These are phyloP conservation scores for Pseudogymnoascus sp. DNA, from an alignment of 2,329 filamentous ascomycete genomes.

Conservation along the genomic window DNA sequence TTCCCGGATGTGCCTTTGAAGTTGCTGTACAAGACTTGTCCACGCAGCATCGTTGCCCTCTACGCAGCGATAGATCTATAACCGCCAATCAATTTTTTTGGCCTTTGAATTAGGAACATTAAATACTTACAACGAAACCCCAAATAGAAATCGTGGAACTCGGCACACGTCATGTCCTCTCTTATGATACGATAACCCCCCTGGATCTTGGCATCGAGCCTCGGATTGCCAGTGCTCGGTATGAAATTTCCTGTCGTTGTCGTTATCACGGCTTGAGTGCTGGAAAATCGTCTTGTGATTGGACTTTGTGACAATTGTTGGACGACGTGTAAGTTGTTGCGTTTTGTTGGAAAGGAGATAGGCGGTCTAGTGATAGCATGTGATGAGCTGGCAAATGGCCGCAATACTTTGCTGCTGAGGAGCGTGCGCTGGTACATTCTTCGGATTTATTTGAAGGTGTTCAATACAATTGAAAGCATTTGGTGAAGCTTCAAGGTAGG, in stretches of 20 bases:
- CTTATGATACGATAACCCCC: background rate
- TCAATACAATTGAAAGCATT: background rate
- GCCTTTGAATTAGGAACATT: background rate
- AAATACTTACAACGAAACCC: background rate
- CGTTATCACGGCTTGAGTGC: background rate
- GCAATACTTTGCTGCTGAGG: background rate
- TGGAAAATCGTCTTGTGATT: background rate
- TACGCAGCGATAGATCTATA: background rate
- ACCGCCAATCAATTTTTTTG: background rate
- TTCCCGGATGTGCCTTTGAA: background rate
- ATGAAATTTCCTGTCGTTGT: background rate
- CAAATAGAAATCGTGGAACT: background rate
- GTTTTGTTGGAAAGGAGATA: background rate
- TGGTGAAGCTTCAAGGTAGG: background rate
- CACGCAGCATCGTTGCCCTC: slow-evolving; percentile 3
- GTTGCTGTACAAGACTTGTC: background rate
- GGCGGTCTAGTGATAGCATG: background rate
- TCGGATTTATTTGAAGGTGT: background rate
- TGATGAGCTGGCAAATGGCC: background rate
- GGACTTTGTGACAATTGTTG: background rate
- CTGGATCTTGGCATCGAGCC: background rate
- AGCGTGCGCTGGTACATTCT: slow-evolving; percentile 2
- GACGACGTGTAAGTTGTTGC: background rate
- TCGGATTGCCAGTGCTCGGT: background rate
- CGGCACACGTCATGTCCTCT: background rate